Evolutionary conservation across 139 green algal genomes (phyloP), one percentile per base, ranked within the genome.

Genomic region (Tetratostichococcus sp.): DNA sequence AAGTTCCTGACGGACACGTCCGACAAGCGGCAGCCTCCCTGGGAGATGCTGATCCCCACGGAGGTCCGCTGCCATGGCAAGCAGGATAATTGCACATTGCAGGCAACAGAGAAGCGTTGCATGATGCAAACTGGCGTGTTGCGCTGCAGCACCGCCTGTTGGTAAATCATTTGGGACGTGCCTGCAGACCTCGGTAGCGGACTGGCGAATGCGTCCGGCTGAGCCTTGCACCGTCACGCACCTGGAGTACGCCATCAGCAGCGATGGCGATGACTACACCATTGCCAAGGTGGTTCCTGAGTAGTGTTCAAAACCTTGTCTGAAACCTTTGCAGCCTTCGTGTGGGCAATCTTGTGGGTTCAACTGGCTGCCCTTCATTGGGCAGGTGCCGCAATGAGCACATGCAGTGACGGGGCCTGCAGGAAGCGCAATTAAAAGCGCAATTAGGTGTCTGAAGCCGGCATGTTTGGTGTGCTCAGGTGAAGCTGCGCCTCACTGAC

Each of bases 201-300:
- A 65, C 19, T 58, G 69, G 35, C 25, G 21, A 42, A 80, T 92
- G 86, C 74, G 83, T 6, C 80, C 77, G 19, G 84, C 79, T 14
- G 88, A 93, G 79, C 88, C 87, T 0, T 84, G 77, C 28, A 59
- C 69, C 0, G 77, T 93, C 5, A 71, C 71, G 14, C 69, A 26
- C 26, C 35, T 93, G 31, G 39, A 77, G 33, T 93, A 93, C 59
- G 57, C 77, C 4, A 85, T 92, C 35, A 43, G 75, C 23, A 43
- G 80, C 26, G 80, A 86, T 39, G 82, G 70, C 42, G 67, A 28
- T 1, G 59, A 74, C 28, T 35, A 65, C 65, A 86, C 74, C 34
- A 62, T 75, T 35, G 59, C 79, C 39, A 78, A 62, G 50, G 43
- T 65, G 69, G n/a, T n/a, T n/a, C n/a, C n/a, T n/a, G n/a, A n/a